Evolutionary conservation across 176 grass and related monocot species (phyloP).

Genomic region (Triticum dicoccoides): DNA sequence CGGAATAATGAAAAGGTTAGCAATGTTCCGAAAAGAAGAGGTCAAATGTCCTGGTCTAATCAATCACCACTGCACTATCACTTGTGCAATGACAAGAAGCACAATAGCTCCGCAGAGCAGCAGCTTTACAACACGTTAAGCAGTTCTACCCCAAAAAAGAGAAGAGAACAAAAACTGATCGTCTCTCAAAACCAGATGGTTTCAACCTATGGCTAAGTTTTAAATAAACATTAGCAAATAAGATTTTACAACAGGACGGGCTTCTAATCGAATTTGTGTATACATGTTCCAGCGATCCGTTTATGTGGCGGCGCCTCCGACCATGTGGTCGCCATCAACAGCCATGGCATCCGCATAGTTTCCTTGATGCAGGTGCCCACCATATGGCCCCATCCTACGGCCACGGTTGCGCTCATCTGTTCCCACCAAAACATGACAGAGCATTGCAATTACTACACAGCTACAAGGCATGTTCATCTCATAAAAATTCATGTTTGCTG

Average conservation of each 20-base stretch:
- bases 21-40: not conserved
- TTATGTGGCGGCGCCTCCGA: conserved; percentile 34
- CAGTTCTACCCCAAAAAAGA: not conserved
- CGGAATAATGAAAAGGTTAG: not conserved
- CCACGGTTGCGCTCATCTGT: conserved; percentile 54
- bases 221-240: conserved; percentile 31
- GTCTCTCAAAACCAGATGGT: not conserved
- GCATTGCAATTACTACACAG: not conserved
- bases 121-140: conserved; percentile 39
- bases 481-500: not conserved
- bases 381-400: conserved; percentile 37
- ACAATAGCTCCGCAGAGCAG: conserved; percentile 6
- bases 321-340: conserved; percentile 34
- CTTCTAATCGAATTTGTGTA: conserved; percentile 31
- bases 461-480: not conserved
- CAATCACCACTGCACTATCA: not conserved
- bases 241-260: conserved; percentile 30
- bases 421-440: conserved; percentile 21
- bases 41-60: not conserved
- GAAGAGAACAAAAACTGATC: not conserved
- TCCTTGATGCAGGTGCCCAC: conserved; percentile 35
- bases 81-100: not conserved
- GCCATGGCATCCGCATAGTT: conserved; percentile 42
- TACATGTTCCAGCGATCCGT: conserved; percentile 28
- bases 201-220: conserved; percentile 29